Conservation (phyloP, 2,329 filamentous ascomycete genomes). For the Scorias spongiosa region DNA sequence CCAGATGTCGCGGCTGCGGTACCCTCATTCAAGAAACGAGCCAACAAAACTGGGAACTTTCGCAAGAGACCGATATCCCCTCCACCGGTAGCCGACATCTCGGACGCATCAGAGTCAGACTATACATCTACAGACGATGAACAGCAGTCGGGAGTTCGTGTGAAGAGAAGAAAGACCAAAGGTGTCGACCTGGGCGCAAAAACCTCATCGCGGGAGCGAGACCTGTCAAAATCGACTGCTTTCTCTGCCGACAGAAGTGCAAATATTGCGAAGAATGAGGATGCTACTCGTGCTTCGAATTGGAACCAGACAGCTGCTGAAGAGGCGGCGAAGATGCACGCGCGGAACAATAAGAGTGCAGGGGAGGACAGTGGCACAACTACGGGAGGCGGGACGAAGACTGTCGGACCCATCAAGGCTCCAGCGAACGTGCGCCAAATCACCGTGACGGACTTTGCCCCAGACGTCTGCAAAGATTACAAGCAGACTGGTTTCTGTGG, state of each 20-base stretch:
- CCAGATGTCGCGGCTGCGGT: conserved; percentile 4
- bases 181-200: conserved; percentile 40
- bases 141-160: conserved; percentile 57
- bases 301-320: conserved; percentile 83
- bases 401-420: conserved; percentile 75
- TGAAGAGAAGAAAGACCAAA: conserved; percentile 66
- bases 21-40: conserved; percentile 74
- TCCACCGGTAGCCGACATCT: conserved; percentile 41
- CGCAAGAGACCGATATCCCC: conserved; percentile 71
- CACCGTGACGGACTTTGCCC: conserved; percentile 78
- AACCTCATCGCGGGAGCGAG: conserved; percentile 18
- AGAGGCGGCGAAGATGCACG: conserved; percentile 62
- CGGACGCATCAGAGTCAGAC: conserved; percentile 40
- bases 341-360: conserved; percentile 55
- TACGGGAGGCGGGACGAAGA: conserved; percentile 32
- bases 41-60: conserved; percentile 58
- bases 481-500: conserved; percentile 63
- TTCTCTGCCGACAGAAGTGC: conserved; percentile 44
- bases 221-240: conserved; percentile 24
- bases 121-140: conserved; percentile 46
- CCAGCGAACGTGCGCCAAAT: conserved; percentile 81
- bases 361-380: conserved; percentile 22
- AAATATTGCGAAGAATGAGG: conserved; percentile 54
- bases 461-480: conserved; percentile 92
- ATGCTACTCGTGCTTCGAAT: conserved; percentile 77